Evolutionary conservation across 192 early-diverging fungal genomes (phyloP).

Genomic region (Backusella sp.): DNA sequence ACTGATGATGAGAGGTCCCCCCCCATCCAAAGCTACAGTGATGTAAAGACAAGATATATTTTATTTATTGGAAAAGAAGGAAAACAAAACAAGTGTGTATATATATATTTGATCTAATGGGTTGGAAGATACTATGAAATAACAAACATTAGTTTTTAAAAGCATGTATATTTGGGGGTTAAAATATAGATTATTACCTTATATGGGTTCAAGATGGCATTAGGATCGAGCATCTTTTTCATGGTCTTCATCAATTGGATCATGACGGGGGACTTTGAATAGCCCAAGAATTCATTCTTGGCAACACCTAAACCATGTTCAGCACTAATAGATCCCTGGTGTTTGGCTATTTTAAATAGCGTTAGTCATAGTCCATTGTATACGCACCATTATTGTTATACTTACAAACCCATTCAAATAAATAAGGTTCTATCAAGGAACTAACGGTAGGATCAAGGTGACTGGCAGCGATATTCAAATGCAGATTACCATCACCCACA

Average conservation of each 20-base stretch:
- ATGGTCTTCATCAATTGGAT: slow-evolving; percentile 83
- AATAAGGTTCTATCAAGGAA: slow-evolving; percentile 82
- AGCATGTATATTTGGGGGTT: background rate
- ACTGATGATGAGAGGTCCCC: background rate
- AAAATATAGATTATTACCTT: slow-evolving; percentile 38
- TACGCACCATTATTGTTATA: background rate
- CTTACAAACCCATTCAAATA: slow-evolving; percentile 86
- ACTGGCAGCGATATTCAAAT: slow-evolving; percentile 86
- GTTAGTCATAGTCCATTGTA: background rate
- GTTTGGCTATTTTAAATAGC: slow-evolving; percentile 25
- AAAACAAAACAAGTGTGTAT: background rate
- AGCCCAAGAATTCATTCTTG: slow-evolving; percentile 70
- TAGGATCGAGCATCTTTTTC: slow-evolving; percentile 90
- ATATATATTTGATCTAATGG: background rate
- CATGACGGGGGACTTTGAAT: slow-evolving; percentile 84
- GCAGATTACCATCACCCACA: slow-evolving; percentile 97
- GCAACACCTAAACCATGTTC: slow-evolving; percentile 67
- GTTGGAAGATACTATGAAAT: background rate
- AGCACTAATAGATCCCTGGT: slow-evolving; percentile 41
- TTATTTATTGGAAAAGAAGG: background rate
- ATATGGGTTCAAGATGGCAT: slow-evolving; percentile 92
- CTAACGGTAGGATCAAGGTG: slow-evolving; percentile 59
- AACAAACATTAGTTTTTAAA: background rate
- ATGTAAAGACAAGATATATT: background rate
- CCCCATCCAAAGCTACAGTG: background rate